Evolutionary conservation across 257 asterid species (phyloP).

Genomic region (Buddleja alternifolia): DNA sequence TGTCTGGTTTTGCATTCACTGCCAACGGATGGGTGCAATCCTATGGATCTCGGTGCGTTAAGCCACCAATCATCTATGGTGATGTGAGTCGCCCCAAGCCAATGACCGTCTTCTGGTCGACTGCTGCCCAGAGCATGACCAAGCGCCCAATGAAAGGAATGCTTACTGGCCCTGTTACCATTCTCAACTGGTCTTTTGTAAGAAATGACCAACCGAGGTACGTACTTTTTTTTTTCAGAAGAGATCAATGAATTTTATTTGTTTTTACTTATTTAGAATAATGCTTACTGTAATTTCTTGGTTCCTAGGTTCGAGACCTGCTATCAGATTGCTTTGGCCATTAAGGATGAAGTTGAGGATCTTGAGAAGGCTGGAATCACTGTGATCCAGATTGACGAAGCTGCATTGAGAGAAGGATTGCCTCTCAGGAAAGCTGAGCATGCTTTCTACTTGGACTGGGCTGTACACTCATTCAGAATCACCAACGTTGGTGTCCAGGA

Average conservation of each 20-base stretch:
- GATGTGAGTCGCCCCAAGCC: slow-evolving; percentile 98
- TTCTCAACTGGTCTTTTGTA: slow-evolving; percentile 98
- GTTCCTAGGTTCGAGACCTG: slow-evolving; percentile 78
- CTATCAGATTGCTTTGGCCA: slow-evolving; percentile 94
- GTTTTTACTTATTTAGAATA: not conserved
- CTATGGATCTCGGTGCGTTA: slow-evolving; percentile 97
- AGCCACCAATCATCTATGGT: slow-evolving; percentile 98
- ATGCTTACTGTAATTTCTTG: slow-evolving; percentile 18
- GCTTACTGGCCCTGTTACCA: slow-evolving; percentile 99
- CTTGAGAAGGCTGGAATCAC: slow-evolving; percentile 92
- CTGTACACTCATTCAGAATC: slow-evolving; percentile 97
- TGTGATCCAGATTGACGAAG: slow-evolving; percentile 93
- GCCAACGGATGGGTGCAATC: slow-evolving; percentile 99
- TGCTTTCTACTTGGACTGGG: slow-evolving; percentile 95
- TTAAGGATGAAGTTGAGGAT: slow-evolving; percentile 97
- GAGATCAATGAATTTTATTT: too few species aligned
- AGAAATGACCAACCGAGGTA: slow-evolving; percentile 98
- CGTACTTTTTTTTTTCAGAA: not conserved
- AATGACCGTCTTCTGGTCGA: slow-evolving; percentile 98
- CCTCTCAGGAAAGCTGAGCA: slow-evolving; percentile 97
- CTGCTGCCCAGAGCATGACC: slow-evolving; percentile 96
- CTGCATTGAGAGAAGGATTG: slow-evolving; percentile 94
- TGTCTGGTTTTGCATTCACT: slow-evolving; percentile 95
- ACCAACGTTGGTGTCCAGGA: slow-evolving; percentile 81
- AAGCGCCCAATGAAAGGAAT: slow-evolving; percentile 99